Percentiles rank a stretch among this genome's conserved stretches.
These are phyloP conservation scores for Podospora comata DNA, from an alignment of 495 filamentous ascomycete genomes.

Conservation along the genomic window DNA sequence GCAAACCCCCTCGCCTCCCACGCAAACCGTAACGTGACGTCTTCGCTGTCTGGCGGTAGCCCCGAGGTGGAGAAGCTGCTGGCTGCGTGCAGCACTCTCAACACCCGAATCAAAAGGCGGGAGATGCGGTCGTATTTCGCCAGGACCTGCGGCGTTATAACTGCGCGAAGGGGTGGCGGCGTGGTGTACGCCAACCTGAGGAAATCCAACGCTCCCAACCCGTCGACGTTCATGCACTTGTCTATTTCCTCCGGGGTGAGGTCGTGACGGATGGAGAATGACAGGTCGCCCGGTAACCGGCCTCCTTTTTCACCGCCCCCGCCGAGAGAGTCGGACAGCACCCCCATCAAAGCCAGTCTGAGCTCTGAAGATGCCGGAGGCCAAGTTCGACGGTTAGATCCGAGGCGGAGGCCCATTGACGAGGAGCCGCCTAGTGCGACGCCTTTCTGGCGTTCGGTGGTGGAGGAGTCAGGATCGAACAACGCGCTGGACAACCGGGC, in stretches of 20 bases:
- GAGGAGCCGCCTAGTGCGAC: constrained; percentile 63
- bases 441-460: constrained; percentile 68
- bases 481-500: constrained; percentile 76
- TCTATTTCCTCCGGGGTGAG: constrained; percentile 71
- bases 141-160: constrained; percentile 66
- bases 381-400: constrained; percentile 66
- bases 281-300: constrained; percentile 74
- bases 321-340: constrained; percentile 70
- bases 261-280: constrained; percentile 76
- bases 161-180: constrained; percentile 63
- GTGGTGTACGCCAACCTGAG: constrained; percentile 81
- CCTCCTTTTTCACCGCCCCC: constrained; percentile 18
- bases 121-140: constrained; percentile 82
- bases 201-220: constrained; percentile 86
- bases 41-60: constrained; percentile 32
- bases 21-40: constrained; percentile 58
- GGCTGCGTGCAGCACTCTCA: constrained; percentile 77
- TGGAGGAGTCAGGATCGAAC: constrained; percentile 80
- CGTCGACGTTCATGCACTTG: constrained; percentile 71
- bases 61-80: constrained; percentile 54
- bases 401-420: constrained; percentile 73
- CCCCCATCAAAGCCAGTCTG: constrained; percentile 79
- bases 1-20: constrained; percentile 79
- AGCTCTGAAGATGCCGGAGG: constrained; percentile 91
- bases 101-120: constrained; percentile 68